Base-by-base conservation (phyloP, 257 asterid genomes). In the Asclepias syriaca region DNA sequence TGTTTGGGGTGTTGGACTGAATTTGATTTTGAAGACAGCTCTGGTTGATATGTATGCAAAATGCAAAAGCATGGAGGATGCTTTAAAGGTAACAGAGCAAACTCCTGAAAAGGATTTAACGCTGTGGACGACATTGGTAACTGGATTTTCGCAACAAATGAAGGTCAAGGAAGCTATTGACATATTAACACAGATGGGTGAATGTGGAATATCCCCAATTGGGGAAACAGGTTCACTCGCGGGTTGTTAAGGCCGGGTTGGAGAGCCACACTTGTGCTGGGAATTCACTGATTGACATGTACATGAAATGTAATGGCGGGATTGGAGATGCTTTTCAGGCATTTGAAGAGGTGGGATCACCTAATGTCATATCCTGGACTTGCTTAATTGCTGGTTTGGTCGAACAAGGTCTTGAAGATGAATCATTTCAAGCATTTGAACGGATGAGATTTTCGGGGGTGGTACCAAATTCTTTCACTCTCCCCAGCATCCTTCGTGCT, bases 401-500 rank as follows among this genome's bases (percentile, higher is more conserved):
- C 46, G 71, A 67, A 22, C n/a, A 22, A 21, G 57, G 57, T 24
- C n/a, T 46, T 37, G 14, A 21, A 14, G 29, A 27, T 5, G 57
- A 21, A 67, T 67, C 57, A 27, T 24, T 49, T 22, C 63, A 14
- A 15, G 69, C 73, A 34, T 68, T 56, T 45, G 39, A 74, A 46
- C 60, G 48, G 74, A 74, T 56, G 68, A 18, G 8, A 24, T 29
- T 49, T 74, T 61, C 37, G 0, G 74, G 73, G 63, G 59, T 40
- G 61, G 9, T 15, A 29, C 73, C 71, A 55, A 79, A 81, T 80
- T 76, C 85, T 34, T 72, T 72, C 57, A 81, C 85, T 51, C 75
- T 83, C 48, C 83, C 7, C 81, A 84, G 6, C 87, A 85, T 79
- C 58, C 29, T 49, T 34, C 54, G 27, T 58, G 37, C 80, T 5